phyloP scores from a whole-genome alignment of 495 filamentous ascomycete species.

The Neurospora sp. region DNA sequence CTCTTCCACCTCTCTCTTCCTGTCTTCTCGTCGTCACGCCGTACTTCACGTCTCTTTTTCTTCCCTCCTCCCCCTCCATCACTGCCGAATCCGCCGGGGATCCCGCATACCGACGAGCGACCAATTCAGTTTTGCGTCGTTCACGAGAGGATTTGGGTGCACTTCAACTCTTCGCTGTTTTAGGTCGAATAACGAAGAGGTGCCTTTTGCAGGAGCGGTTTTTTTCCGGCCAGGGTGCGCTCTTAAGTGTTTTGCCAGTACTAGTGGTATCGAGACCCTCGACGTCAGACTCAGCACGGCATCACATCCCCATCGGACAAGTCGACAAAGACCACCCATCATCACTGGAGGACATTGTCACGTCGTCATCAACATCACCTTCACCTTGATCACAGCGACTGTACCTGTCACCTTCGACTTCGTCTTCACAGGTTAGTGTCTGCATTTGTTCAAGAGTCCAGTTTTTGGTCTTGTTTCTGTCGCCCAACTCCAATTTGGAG shows the following conservation, averaged over 20 bases:
- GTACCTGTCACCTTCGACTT: slow-evolving; percentile 10
- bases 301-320: background rate
- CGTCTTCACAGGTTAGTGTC: slow-evolving; percentile 18
- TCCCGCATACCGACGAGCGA: slow-evolving; percentile 23
- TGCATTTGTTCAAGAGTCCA: background rate
- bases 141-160: slow-evolving; percentile 22
- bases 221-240: slow-evolving; percentile 13
- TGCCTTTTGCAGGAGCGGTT: slow-evolving; percentile 9
- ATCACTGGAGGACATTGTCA: slow-evolving; percentile 7
- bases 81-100: slow-evolving; percentile 18
- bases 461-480: background rate
- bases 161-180: slow-evolving; percentile 13
- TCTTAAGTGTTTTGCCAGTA: slow-evolving; percentile 1
- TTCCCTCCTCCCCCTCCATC: slow-evolving; percentile 10
- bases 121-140: slow-evolving; percentile 35
- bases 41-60: slow-evolving; percentile 6
- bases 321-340: background rate
- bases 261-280: background rate
- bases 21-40: slow-evolving; percentile 13
- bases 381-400: slow-evolving; percentile 7
- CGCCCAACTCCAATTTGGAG: slow-evolving; percentile 1
- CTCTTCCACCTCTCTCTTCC: slow-evolving; percentile 15
- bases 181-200: slow-evolving; percentile 10
- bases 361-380: background rate
- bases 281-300: background rate